Conservation (phyloP, 371 early-diverging fungal species). For the Mortierella sp. region DNA sequence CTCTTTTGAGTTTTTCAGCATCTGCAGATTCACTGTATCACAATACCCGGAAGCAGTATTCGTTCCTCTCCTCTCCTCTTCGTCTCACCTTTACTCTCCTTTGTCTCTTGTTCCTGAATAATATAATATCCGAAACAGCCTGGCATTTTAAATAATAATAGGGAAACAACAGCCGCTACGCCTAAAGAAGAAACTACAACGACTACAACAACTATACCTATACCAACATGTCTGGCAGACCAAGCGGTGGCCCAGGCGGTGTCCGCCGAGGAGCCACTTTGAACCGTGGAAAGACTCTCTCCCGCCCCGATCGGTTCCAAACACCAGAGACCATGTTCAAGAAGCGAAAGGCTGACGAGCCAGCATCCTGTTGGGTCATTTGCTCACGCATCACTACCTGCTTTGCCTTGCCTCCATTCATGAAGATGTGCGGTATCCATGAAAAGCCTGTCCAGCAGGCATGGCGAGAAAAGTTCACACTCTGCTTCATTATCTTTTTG, state of each 20-base stretch:
- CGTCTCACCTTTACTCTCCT: not conserved
- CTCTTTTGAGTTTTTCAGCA: not conserved
- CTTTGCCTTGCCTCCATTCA: conserved; percentile 79
- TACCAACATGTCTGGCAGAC: conserved; percentile 47
- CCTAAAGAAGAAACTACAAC: not conserved
- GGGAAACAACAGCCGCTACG: not conserved
- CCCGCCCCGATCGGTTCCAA: conserved; percentile 81
- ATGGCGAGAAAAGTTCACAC: conserved; percentile 93
- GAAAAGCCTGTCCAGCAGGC: conserved; percentile 70
- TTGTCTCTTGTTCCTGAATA: not conserved
- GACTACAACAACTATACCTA: conserved; percentile 1
- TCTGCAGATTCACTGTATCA: not conserved
- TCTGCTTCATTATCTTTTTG: conserved; percentile 79
- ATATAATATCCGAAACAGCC: not conserved
- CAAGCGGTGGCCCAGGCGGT: conserved; percentile 36
- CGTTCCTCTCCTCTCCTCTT: not conserved
- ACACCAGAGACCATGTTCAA: conserved; percentile 79
- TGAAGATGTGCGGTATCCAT: conserved; percentile 56
- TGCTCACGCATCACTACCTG: conserved; percentile 83
- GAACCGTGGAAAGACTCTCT: conserved; percentile 81
- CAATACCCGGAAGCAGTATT: not conserved
- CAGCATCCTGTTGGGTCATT: conserved; percentile 80
- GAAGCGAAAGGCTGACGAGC: conserved; percentile 68
- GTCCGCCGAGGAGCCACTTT: conserved; percentile 58
- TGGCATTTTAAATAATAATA: not conserved